These are phyloP conservation scores for Hysterangium stoloniferum DNA, from an alignment of 768 basidiomycete genomes.

Conservation along the genomic window DNA sequence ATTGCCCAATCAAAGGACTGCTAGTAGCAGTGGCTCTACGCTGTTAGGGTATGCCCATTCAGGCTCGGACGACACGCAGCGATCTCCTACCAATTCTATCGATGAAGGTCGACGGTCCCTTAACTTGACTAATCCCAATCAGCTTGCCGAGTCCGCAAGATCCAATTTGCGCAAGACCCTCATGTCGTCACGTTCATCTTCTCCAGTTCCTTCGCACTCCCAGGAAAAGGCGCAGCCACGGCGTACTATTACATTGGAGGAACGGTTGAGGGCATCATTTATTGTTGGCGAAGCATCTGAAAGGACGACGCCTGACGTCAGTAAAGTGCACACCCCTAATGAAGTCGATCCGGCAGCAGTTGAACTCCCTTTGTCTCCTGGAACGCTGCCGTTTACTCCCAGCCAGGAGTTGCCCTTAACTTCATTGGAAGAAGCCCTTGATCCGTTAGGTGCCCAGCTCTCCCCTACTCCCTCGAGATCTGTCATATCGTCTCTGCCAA, in stretches of 20 bases:
- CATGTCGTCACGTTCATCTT: slow-evolving; percentile 41
- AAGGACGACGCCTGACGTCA: slow-evolving; percentile 30
- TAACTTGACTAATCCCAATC: slow-evolving; percentile 37
- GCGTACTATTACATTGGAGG: slow-evolving; percentile 50
- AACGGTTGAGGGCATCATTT: slow-evolving; percentile 64
- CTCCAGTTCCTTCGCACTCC: slow-evolving; percentile 25
- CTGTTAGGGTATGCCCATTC: slow-evolving; percentile 20
- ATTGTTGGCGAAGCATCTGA: slow-evolving; percentile 48
- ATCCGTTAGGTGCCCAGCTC: background rate
- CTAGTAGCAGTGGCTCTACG: slow-evolving; percentile 1
- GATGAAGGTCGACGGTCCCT: slow-evolving; percentile 14
- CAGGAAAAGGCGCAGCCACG: slow-evolving; percentile 10
- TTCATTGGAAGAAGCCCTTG: background rate
- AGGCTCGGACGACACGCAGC: slow-evolving; percentile 22
- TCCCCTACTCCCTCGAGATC: background rate
- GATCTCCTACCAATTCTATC: slow-evolving; percentile 27
- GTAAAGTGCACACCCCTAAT: background rate
- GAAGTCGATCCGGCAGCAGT: slow-evolving; percentile 12
- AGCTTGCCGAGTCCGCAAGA: slow-evolving; percentile 54
- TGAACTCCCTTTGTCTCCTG: slow-evolving; percentile 15
- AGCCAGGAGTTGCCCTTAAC: background rate
- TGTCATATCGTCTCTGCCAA: background rate
- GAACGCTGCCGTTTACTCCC: too few species aligned
- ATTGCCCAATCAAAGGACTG: slow-evolving; percentile 21
- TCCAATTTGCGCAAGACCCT: slow-evolving; percentile 59